phyloP scores from a whole-genome alignment of 1,139 yeast genomes.

The Candida frijolesensis region DNA sequence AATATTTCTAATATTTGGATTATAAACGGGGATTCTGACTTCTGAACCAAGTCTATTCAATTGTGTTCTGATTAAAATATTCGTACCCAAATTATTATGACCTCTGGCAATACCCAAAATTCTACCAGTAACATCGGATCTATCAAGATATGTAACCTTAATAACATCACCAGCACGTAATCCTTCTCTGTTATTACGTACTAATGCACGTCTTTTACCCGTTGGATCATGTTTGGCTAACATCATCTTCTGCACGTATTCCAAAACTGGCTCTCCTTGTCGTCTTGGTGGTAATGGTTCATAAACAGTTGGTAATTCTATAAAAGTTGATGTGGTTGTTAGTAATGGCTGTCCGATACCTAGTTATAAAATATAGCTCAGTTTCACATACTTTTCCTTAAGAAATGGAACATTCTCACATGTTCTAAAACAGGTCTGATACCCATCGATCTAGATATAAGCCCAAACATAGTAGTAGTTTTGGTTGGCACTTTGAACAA shows the following conservation, averaged over 20 bases:
- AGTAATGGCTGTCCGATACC: slow-evolving; percentile 15
- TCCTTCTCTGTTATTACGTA: slow-evolving; percentile 47
- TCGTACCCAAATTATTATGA: slow-evolving; percentile 63
- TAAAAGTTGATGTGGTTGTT: slow-evolving; percentile 13
- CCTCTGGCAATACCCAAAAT: slow-evolving; percentile 72
- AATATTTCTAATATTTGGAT: slow-evolving; percentile 72
- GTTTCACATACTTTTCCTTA: slow-evolving; percentile 23
- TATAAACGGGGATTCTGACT: slow-evolving; percentile 73
- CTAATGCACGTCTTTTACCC: slow-evolving; percentile 69
- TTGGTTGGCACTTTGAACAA: neutral
- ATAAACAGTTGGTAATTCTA: slow-evolving; percentile 39
- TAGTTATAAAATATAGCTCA: no score
- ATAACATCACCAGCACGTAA: slow-evolving; percentile 82
- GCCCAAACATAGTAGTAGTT: slow-evolving; percentile 20
- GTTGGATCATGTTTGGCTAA: slow-evolving; percentile 66
- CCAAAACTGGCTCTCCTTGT: slow-evolving; percentile 51
- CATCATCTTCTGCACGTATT: slow-evolving; percentile 51
- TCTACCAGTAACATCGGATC: slow-evolving; percentile 74
- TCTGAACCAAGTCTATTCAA: slow-evolving; percentile 81
- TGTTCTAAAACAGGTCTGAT: slow-evolving; percentile 14
- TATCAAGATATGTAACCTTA: slow-evolving; percentile 70
- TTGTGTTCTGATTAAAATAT: slow-evolving; percentile 76
- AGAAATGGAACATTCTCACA: slow-evolving; percentile 24
- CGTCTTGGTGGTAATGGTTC: slow-evolving; percentile 57
- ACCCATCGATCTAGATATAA: slow-evolving; percentile 15